A percentile compares a stretch with the other conserved stretches of the same genome.
Conservation (phyloP, 768 basidiomycete species). For the Trametes coccinea region DNA sequence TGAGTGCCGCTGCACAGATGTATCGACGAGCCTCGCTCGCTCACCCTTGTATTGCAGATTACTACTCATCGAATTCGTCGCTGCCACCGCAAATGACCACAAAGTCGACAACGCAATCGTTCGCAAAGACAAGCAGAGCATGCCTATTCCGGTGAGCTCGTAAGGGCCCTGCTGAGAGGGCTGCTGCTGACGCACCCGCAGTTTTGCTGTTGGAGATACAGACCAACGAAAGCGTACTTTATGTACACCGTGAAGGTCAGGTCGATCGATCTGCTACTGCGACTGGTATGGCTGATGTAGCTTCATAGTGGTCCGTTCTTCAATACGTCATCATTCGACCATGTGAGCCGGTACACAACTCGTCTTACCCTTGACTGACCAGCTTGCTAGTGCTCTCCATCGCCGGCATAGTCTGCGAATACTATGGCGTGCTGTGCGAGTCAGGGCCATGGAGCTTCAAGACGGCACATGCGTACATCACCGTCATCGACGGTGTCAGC, state of each 20-base stretch:
- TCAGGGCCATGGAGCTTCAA: conserved; percentile 56
- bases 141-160: conserved; percentile 65
- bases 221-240: conserved; percentile 88
- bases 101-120: conserved; percentile 66
- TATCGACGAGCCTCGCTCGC: neutral
- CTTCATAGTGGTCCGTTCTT: conserved; percentile 74
- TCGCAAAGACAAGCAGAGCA: conserved; percentile 73
- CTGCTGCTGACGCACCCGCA: conserved; percentile 28
- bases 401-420: conserved; percentile 77
- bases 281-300: neutral
- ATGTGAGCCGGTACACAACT: conserved; percentile 30
- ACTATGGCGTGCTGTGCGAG: conserved; percentile 67
- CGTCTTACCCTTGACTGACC: neutral
- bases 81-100: conserved; percentile 62
- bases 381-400: conserved; percentile 55
- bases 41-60: conserved; percentile 42
- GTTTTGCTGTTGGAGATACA: conserved; percentile 82
- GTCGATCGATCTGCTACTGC: no score
- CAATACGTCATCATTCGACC: conserved; percentile 84
- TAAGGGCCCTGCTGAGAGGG: neutral
- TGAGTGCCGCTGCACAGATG: conserved; percentile 38
- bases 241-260: conserved; percentile 83
- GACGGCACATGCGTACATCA: conserved; percentile 71
- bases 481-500: conserved; percentile 74
- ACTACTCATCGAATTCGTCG: conserved; percentile 84